Evolutionary conservation across 73 alveolate genomes (phyloP).

Genomic region (Paramecium caudatum): DNA sequence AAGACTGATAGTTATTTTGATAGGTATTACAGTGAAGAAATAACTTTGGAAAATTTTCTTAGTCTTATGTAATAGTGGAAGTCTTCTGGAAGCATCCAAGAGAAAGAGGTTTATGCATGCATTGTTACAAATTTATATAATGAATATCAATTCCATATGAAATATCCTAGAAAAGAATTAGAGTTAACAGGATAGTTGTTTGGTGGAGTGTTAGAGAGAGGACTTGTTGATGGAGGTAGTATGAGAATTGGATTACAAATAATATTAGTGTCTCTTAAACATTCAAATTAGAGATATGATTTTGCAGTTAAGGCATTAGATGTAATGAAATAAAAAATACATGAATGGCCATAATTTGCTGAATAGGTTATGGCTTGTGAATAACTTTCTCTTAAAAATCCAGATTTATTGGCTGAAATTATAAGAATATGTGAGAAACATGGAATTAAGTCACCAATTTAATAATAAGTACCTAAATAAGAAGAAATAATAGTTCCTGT

Average conservation of each 20-base stretch:
- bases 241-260: constrained; percentile 4
- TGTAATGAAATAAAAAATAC: constrained; percentile 42
- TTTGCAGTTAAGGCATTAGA: constrained; percentile 63
- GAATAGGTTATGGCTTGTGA: constrained; percentile 22
- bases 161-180: constrained; percentile 96
- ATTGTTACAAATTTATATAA: constrained; percentile 97
- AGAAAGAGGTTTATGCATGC: constrained; percentile 98
- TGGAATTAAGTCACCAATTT: not conserved
- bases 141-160: constrained; percentile 96
- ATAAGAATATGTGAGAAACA: constrained; percentile 25
- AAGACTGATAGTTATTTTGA: constrained; percentile 94
- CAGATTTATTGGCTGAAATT: constrained; percentile 31
- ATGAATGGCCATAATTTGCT: constrained; percentile 66
- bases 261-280: constrained; percentile 1
- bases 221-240: constrained; percentile 27
- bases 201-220: constrained; percentile 84
- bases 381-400: constrained; percentile 10
- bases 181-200: constrained; percentile 91
- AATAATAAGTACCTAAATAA: not conserved
- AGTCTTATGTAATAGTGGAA: constrained; percentile 87
- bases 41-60: constrained; percentile 86
- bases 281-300: constrained; percentile 24
- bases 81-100: constrained; percentile 85
- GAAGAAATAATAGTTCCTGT: not conserved
- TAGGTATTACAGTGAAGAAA: constrained; percentile 91